Percentiles rank a stretch among this genome's conserved stretches.
Conservation (phyloP, 2,329 filamentous ascomycete species). For the Phaeomoniella chlamydospora region DNA sequence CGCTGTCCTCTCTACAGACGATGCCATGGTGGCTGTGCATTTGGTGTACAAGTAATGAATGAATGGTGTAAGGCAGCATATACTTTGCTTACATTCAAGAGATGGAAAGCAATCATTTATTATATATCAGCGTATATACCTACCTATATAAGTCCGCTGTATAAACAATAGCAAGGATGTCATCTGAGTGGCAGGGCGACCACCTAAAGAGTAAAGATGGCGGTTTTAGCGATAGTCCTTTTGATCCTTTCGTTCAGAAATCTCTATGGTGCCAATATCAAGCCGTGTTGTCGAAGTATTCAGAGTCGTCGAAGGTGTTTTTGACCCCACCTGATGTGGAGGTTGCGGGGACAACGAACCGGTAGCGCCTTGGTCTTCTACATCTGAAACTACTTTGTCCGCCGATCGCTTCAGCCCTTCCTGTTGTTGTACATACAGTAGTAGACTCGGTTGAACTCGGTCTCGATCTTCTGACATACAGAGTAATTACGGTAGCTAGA, state of each 20-base stretch:
- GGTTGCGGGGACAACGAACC: background rate
- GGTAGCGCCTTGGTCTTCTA: too few relatives aligned
- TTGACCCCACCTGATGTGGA: background rate
- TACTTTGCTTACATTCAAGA: background rate
- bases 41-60: constrained; percentile 1
- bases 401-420: background rate
- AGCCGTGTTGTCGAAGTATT: too few relatives aligned
- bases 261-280: too few relatives aligned
- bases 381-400: background rate
- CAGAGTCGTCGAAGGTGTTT: too few relatives aligned
- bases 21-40: constrained; percentile 1
- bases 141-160: background rate
- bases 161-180: background rate
- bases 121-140: background rate
- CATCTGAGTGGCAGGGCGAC: background rate
- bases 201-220: background rate
- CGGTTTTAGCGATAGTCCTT: background rate
- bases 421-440: too few relatives aligned
- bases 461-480: too few relatives aligned
- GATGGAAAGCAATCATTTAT: background rate
- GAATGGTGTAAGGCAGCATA: background rate
- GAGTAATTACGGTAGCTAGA: too few relatives aligned
- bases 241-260: too few relatives aligned
- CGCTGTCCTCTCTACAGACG: constrained; percentile 1
- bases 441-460: too few relatives aligned